Conservation (phyloP, 2,329 filamentous ascomycete genomes). For the Nigrograna mackinnonii region DNA sequence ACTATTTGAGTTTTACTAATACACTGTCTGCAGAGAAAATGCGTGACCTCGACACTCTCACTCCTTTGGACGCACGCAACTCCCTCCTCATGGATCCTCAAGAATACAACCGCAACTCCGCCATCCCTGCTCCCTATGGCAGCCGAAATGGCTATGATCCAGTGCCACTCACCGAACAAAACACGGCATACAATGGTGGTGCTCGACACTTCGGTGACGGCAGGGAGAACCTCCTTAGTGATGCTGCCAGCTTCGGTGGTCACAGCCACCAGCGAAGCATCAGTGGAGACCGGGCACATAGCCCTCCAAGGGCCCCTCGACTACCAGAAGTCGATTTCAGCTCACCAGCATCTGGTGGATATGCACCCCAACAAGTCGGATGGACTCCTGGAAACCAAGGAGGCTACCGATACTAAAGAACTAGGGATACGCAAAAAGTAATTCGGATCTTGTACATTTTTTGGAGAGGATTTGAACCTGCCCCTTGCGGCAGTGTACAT, state of each 20-base stretch:
- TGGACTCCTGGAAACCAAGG: constrained; percentile 8
- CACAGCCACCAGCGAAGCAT: constrained; percentile 23
- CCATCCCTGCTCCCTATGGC: constrained; percentile 29
- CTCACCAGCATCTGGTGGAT: constrained; percentile 17
- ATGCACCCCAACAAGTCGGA: too few species aligned
- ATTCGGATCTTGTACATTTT: constrained; percentile 21
- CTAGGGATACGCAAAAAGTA: constrained; percentile 21
- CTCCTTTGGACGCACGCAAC: constrained; percentile 84
- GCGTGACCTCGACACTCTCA: constrained; percentile 80
- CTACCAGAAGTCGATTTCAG: constrained; percentile 32
- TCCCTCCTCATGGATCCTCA: constrained; percentile 74
- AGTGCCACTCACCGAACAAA: constrained; percentile 39
- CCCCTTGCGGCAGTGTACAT: too few species aligned
- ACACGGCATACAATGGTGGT: constrained; percentile 28
- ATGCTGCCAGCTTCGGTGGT: constrained; percentile 33
- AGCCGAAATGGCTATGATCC: constrained; percentile 39
- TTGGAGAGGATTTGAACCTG: too few species aligned
- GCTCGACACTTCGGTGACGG: constrained; percentile 26
- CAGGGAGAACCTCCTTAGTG: constrained; percentile 35
- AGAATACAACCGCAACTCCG: constrained; percentile 45
- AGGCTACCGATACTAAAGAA: constrained; percentile 25
- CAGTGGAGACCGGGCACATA: constrained; percentile 25
- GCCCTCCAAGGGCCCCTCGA: constrained; percentile 29
- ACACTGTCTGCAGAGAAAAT: constrained; percentile 65
- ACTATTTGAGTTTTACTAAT: background rate